Base-by-base conservation (phyloP, 306 rosid genomes). In the Pyrus communis region DNA sequence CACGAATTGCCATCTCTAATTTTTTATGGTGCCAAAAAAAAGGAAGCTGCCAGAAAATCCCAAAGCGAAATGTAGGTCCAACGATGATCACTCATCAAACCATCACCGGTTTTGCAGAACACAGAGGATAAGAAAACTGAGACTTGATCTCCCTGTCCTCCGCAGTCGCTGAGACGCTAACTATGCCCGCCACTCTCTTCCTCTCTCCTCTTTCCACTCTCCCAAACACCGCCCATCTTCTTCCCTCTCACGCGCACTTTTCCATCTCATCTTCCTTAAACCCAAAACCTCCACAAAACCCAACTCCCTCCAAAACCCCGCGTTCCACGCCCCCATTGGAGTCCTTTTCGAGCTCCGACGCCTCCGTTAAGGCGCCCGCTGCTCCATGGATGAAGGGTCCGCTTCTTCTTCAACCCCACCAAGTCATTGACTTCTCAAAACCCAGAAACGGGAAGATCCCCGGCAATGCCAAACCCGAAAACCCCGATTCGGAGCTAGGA, bases 321-420 rank as follows among this genome's bases (percentile, higher is more conserved):
- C 69, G 74, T 2, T 27, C 73, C 27, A 54, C 54, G 31, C 23
- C 67, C 25, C 73, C 77, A 3, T 23, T 67, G 23, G 75, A 79
- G 23, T 49, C 80, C 30, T 9, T 68, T 43, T 83, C 87, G 30
- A 61, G 31, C 75, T 79, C 92, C 27, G 72, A 75, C 75, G 75
- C 67, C 51, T 40, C 78, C 73, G 23, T 90, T 68, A 91, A 88
- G 70, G 71, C 69, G 67, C 97, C 92, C 51, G 79, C 96, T 7
- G 82, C 98, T 74, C 98, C 98, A 76, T 91, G 97, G 98, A 85
- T 88, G 89, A 84, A 72, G 78, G 87, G 77, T 76, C 93, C 93
- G 63, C 90, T 89, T 69, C 82, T 88, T 81, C 83, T 87, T 59
- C 89, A 73, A 77, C 87, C 91, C 71, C 77, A 78, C 31, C 83